A percentile compares a stretch with the other conserved stretches of the same genome.
Evolutionary conservation across 2,329 filamentous ascomycete genomes (phyloP).

Genomic region (Neonectria coccinea): DNA sequence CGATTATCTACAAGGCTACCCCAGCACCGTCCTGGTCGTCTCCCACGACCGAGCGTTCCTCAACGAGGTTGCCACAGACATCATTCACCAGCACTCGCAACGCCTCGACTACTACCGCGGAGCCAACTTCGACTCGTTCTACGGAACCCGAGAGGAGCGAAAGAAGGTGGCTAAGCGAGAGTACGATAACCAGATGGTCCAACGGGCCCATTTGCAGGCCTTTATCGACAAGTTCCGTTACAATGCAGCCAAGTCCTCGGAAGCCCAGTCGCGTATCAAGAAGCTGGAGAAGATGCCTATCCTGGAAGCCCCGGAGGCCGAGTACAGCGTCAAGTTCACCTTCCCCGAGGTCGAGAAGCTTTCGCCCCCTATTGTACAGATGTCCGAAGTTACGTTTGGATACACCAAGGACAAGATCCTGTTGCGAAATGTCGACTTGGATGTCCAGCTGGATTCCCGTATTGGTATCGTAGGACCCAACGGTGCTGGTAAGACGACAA

Average conservation of each 20-base stretch:
- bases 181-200: constrained; percentile 98
- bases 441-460: constrained; percentile 96
- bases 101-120: constrained; percentile 98
- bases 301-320: constrained; percentile 87
- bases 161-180: constrained; percentile 96
- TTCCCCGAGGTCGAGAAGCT: constrained; percentile 99
- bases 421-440: constrained; percentile 88
- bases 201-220: constrained; percentile 91
- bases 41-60: constrained; percentile 99
- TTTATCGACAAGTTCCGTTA: constrained; percentile 99
- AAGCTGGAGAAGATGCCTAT: constrained; percentile 98
- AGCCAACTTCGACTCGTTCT: constrained; percentile 97
- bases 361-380: constrained; percentile 97
- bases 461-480: constrained; percentile 99
- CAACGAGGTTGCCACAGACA: constrained; percentile 99
- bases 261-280: constrained; percentile 98
- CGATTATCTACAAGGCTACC: constrained; percentile 93
- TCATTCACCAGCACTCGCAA: constrained; percentile 97
- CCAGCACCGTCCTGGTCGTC: constrained; percentile 94
- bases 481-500: constrained; percentile 97
- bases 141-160: constrained; percentile 95
- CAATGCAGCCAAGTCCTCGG: constrained; percentile 98
- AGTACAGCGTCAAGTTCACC: constrained; percentile 96
- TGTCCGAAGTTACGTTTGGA: constrained; percentile 91
- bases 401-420: constrained; percentile 85